Base-by-base conservation (phyloP, 2,329 filamentous ascomycete species). In the Aspergillus ibericus region DNA sequence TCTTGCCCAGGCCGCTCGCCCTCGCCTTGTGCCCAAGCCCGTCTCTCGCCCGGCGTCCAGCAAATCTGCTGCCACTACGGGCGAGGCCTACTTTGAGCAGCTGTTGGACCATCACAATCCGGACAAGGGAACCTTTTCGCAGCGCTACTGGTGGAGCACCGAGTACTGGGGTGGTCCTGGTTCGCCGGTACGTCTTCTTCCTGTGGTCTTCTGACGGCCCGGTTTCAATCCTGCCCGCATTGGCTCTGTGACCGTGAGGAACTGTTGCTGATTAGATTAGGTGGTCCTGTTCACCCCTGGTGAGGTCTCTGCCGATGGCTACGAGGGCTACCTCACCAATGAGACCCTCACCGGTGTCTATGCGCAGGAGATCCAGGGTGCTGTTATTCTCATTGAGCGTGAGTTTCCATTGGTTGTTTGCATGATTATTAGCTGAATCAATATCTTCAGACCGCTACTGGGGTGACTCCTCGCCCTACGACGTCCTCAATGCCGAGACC, bases 101-200 rank as follows among this genome's bases (percentile, higher is more conserved):
- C 75, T 83, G 55, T 81, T 87, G 50, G 84, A 88, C 66, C 85
- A 88, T 70, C 71, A 77, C 4, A 75, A 85, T 63, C 83, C 83
- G 1, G 73, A 73, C n/a, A 71, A 83, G 12, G 83, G 83, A 10
- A 85, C 80, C 0, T 85, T 85, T 63, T 72, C 77, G 27, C 82
- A 85, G 70, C 76, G 79, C 42, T 85, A 80, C 68, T 84, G 78
- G 75, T 85, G 78, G 68, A 81, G 79, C 63, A 73, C 77, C 0
- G 76, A 81, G 36, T 81, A 71, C 63, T 86, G 82, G 81, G 73
- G 73, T 12, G 84, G 83, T 0, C 80, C 82, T 47, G 81, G 83
- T 1, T 83, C 81, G 18, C 83, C 84, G 6, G 79, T 84, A 67
- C 63, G 69, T 70, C 22, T 64, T 64, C 59, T 20, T 5, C 5